A percentile compares a stretch with the other conserved stretches of the same genome.
phyloP scores from a whole-genome alignment of 257 asterid genomes.

The Misopates orontium region DNA sequence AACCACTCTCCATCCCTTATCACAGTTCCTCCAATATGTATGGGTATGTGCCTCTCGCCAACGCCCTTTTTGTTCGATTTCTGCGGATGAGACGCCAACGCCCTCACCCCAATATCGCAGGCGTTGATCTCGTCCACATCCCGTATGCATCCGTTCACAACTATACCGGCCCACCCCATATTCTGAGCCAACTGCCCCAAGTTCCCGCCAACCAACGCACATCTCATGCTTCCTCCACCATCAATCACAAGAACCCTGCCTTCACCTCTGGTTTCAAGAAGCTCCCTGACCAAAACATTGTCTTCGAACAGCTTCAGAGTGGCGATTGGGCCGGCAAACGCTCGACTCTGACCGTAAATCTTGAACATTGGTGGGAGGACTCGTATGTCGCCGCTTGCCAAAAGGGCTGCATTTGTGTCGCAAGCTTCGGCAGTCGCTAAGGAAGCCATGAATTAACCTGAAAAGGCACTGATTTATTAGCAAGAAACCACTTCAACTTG shows the following conservation, averaged over 20 bases:
- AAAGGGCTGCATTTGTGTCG: constrained; percentile 60
- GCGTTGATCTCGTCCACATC: constrained; percentile 85
- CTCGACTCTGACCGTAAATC: constrained; percentile 64
- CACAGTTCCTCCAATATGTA: constrained; percentile 58
- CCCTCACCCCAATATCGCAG: constrained; percentile 82
- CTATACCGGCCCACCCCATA: constrained; percentile 76
- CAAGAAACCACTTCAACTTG: too few species aligned
- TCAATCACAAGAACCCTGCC: constrained; percentile 81
- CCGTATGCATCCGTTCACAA: constrained; percentile 75
- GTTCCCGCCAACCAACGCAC: constrained; percentile 84
- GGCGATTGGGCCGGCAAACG: constrained; percentile 67
- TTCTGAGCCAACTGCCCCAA: constrained; percentile 71
- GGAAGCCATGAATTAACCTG: constrained; percentile 56
- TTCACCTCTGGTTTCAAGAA: constrained; percentile 69
- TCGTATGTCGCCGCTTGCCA: constrained; percentile 63
- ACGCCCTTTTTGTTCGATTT: constrained; percentile 66
- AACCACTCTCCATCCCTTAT: constrained; percentile 83
- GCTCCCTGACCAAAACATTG: constrained; percentile 72
- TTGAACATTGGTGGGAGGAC: constrained; percentile 78
- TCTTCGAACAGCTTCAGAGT: constrained; percentile 83
- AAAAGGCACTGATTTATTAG: not conserved
- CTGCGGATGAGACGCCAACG: constrained; percentile 79
- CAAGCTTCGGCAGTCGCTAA: constrained; percentile 82
- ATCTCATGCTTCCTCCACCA: constrained; percentile 84
- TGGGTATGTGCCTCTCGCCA: constrained; percentile 54